Base-by-base conservation (phyloP, 2,329 filamentous ascomycete species). In the Epichloe brachyelytri region DNA sequence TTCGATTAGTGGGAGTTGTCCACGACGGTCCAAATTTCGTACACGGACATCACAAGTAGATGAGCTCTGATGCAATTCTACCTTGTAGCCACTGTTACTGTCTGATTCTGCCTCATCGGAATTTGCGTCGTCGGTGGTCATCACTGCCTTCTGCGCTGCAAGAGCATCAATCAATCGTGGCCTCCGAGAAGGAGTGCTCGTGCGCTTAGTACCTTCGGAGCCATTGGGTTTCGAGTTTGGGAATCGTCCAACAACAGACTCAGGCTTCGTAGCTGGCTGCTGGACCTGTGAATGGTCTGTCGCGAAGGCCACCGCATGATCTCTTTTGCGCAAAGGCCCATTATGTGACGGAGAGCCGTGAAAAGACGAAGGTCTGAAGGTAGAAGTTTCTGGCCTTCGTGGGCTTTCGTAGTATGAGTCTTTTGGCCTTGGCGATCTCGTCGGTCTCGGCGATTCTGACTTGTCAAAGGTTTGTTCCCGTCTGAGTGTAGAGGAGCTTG, bases 1-100 rank as follows among this genome's bases (percentile, higher is more conserved):
- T 64, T 45, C 58, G 63, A 38, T 59, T 61, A 49, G 60, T 61
- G 6, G 62, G 45, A 11, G 60, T 58, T 39, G 45, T 46, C 22
- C 56, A 15, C 62, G 59, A 8, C 60, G 58, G 50, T 61, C 60
- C 5, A 56, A 58, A 19, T 56, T 59, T 37, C 62, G 59, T n/a
- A 53, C 48, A 10, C 51, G 49, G 6, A 57, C 51, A 10, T 54
- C 54, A 26, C 57, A 50, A 14, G 50, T 52, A 38, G 55, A 36
- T 22, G 22, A 30, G 48, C 37, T 30, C 5, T 43, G 48, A 6
- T 14, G 33, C 48, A 43, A 26, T 11, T 34, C 19, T 14, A 15
- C 20, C 30, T 20, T 49, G 6, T 22, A 17, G 19, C n/a, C 33
- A 43, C 30, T 30, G 30, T 30, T 4, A 30, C 30, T 26, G 26